Conservation (phyloP, 2,329 filamentous ascomycete species). For the Venturia pyrina region DNA sequence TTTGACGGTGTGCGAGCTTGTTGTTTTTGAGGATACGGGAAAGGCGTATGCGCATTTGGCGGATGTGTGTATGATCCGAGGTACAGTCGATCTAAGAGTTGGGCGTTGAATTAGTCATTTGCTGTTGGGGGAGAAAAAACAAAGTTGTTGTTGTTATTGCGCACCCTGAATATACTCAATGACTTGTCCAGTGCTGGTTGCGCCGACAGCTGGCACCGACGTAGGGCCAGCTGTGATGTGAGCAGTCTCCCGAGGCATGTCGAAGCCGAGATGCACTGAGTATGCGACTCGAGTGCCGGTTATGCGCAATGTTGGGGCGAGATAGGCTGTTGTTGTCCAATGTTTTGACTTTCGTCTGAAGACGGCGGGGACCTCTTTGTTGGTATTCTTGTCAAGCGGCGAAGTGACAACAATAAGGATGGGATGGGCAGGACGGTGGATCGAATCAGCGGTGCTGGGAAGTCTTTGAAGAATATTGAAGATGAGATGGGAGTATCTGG, state of each 20-base stretch:
- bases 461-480: conserved; percentile 1
- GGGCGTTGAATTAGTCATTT: background rate
- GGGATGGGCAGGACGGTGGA: background rate
- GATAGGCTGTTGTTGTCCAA: background rate
- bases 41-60: conserved; percentile 71
- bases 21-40: conserved; percentile 61
- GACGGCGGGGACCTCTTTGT: background rate
- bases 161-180: conserved; percentile 94
- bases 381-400: background rate
- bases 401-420: conserved; percentile 1
- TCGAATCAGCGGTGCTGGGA: background rate
- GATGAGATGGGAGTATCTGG: background rate
- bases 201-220: background rate
- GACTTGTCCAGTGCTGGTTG: conserved; percentile 59
- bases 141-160: conserved; percentile 21
- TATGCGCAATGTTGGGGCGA: background rate
- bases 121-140: background rate
- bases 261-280: background rate
- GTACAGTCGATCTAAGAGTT: conserved; percentile 70
- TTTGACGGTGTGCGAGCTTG: conserved; percentile 61
- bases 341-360: background rate
- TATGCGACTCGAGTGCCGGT: background rate
- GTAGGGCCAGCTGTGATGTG: conserved; percentile 4
- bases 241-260: conserved; percentile 7
- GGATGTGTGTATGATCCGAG: conserved; percentile 81